Evolutionary conservation across 352 stramenopile genomes (phyloP), one percentile per base, ranked within the genome.

Genomic region (Peronospora belbahrii): DNA sequence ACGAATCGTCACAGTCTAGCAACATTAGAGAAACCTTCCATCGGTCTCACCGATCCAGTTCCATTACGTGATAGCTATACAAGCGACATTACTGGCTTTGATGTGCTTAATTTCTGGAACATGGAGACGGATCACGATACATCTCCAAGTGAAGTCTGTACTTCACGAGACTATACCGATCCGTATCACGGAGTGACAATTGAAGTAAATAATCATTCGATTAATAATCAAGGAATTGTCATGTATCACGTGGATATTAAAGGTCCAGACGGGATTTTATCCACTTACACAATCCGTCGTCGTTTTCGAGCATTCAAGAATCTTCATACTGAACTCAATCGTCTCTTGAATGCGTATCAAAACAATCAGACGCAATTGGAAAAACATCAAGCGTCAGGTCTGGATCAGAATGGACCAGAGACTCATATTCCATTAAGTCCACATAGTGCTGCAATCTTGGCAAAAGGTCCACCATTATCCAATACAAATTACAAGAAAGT

Each of bases 171-270:
- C 20, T 62, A 55, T 6, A 55, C 57, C 8, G 70, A 86, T 39
- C 56, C 79, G 43, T 90, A 88, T 49, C 72, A 84, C 24, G 74
- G 65, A 42, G 74, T 90, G 38, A 67, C 53, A 0, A 48, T 89
- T n/a, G 74, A 83, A 18, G 74, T 89, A 2, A 84, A 74, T 22
- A 77, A 67, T 37, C 82, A 84, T 57, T 85, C 72, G 9, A 75
- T 85, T 37, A 82, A 78, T 22, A 75, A 68, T 32, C 74, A 89
- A 56, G 82, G 82, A 43, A 74, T 84, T 8, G 81, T 93, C 44
- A 88, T 93, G 76, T 93, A 93, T 50, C 81, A 93, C 59, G 78
- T 93, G 39, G 81, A 93, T 42, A 87, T 93, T 34, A 85, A 88
- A 49, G 75, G 74, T 6, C 79, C 78, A 0, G 65, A 88, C 22